Base-by-base conservation (phyloP, 495 filamentous ascomycete genomes). In the Hypoxylon fragiforme region DNA sequence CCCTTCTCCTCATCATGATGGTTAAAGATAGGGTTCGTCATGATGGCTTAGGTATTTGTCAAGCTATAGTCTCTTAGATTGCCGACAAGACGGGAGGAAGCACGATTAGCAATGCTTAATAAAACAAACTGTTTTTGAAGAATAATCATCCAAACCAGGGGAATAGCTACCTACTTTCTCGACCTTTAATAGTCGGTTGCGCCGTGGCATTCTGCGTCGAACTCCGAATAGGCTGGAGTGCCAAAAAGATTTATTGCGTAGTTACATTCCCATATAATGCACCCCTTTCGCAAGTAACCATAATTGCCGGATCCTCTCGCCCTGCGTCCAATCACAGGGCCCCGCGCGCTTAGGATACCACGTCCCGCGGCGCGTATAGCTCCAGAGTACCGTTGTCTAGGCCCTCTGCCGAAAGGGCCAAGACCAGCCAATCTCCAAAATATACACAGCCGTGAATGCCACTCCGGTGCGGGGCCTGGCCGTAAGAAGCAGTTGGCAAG, bases 1-100 rank as follows among this genome's bases (percentile, higher is more conserved):
- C 70, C 71, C 48, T 70, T 75, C 45, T 75, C 71, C 40, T 71
- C 66, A 31, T 74, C 71, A 18, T 54, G 57, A 12, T 48, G 24
- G 26, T 39, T 54, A 13, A 49, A 31, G 12, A 31, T 30, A 22
- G 43, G 20, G 39, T 47, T 54, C 15, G 51, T 47, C 64, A 66
- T 66, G 22, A 45, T 51, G 45, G 54, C 6, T 60, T 12, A n/a
- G 21, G 41, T 47, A 8, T 43, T 14, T 19, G 35, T 40, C 13
- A 26, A 28, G 19, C 7, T 3, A 12, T 15, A 28, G 15, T 15
- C n/a, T n/a, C n/a, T n/a, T n/a, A n/a, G n/a, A n/a, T n/a, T n/a
- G n/a, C n/a, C n/a, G n/a, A n/a, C n/a, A n/a, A n/a, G n/a, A n/a
- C n/a, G n/a, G n/a, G n/a, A n/a, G n/a, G n/a, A n/a, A n/a, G n/a